Percentiles rank a stretch among this genome's conserved stretches.
Conservation (phyloP, 306 rosid species). For the Lathyrus tuberosus region DNA sequence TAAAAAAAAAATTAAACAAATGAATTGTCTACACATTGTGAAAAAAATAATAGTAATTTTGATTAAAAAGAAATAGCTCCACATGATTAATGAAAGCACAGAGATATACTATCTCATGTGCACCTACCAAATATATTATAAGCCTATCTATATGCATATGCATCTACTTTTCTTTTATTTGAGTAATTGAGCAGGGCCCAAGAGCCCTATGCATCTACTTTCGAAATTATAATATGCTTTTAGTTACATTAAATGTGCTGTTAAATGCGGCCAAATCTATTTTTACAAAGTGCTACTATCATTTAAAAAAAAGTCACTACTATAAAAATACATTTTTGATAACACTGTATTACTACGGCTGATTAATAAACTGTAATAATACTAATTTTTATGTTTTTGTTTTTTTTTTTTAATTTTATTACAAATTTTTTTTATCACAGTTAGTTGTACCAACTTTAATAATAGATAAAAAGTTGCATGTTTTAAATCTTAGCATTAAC, state of each 20-base stretch:
- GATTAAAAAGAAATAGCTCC: neutral
- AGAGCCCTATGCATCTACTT: neutral
- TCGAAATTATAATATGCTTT: neutral
- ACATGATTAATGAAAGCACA: neutral
- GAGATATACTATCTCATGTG: neutral
- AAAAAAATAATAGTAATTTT: neutral
- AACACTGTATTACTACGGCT: no score
- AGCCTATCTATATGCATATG: neutral
- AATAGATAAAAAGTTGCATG: no score
- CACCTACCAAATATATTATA: neutral
- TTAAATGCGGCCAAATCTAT: neutral
- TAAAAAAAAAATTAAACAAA: no score
- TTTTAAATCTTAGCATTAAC: no score
- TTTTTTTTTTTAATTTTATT: no score
- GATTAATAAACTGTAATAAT: no score
- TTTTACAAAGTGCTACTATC: no score
- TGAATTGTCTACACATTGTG: neutral
- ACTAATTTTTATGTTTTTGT: no score
- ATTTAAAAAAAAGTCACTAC: no score
- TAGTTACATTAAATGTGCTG: neutral
- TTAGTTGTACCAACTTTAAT: no score
- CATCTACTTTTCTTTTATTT: neutral
- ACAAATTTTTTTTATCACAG: no score
- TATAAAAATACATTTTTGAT: no score
- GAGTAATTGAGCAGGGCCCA: neutral